Evolutionary conservation across 345 rosid species (phyloP).

Genomic region (Nasturtium officinale): DNA sequence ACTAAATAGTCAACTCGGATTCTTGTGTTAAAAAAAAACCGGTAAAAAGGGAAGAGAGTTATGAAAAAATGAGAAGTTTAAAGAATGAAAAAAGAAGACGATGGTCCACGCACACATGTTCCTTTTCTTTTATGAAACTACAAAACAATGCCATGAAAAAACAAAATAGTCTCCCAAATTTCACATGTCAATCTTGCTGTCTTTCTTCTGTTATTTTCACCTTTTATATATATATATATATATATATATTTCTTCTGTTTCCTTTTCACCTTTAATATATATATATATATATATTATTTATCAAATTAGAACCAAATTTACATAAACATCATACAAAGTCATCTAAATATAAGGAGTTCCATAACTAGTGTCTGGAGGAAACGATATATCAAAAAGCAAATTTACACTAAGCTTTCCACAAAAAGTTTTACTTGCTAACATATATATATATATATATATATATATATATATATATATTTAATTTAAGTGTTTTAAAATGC

Average conservation of each 20-base stretch:
- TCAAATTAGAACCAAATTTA: no score
- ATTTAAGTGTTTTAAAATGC: no score
- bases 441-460: no score
- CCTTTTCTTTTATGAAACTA: constrained; percentile 15
- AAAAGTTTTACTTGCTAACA: not conserved
- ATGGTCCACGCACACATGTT: constrained; percentile 35
- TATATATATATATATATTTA: no score
- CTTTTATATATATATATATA: not conserved
- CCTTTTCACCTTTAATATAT: not conserved
- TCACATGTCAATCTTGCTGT: constrained; percentile 32
- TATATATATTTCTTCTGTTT: not conserved
- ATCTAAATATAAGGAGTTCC: not conserved
- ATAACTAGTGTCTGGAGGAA: not conserved
- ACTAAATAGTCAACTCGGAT: not conserved
- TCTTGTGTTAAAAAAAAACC: not conserved
- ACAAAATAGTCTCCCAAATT: constrained; percentile 17
- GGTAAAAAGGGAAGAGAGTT: not conserved
- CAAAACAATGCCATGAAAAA: constrained; percentile 10
- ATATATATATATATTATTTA: not conserved
- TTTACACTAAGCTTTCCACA: not conserved
- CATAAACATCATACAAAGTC: not conserved
- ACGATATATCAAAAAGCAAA: not conserved
- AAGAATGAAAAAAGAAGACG: not conserved
- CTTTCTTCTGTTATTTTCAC: not conserved
- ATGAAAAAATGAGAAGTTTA: not conserved